Base-by-base conservation (phyloP, 2,329 filamentous ascomycete genomes). In the Ophiostoma populinum region DNA sequence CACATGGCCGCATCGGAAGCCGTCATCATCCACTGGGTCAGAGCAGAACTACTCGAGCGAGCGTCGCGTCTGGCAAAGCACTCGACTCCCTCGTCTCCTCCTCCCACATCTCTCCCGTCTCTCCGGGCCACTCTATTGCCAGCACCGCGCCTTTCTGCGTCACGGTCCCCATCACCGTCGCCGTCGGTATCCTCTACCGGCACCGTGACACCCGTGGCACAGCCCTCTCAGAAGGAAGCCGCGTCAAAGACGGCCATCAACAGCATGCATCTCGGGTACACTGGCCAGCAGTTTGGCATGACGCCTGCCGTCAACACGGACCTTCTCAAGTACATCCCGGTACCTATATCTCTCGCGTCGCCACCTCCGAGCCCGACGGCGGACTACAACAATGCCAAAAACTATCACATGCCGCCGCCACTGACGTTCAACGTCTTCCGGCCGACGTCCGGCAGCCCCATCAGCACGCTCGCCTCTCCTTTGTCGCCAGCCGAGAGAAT, bases 11-110 rank as follows among this genome's bases (percentile, higher is more conserved):
- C 50, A 17, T 58, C 62, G 16, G 65, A 69, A 43, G 58, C 58
- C 8, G 47, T 53, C 7, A 43, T 65, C 2, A 44, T 68, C 24
- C 51, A 48, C 35, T 70, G 63, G 63, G 49, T 67, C 15, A 49
- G 52, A 24, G 35, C 34, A 3, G 38, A 39, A 24, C 20, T 35
- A 19, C 9, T 17, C 11, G 25, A 30, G 24, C 11, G 20, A 12
- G 8, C 19, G 24, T 24, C 19, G 6, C 17, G 9, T 8, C 7
- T 15, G 10, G 9, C 8, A 20, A 22, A 27, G 9, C 29, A 16
- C 17, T 18, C 19, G 7, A 15, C 7, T 16, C 30, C n/a, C n/a
- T n/a, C n/a, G n/a, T n/a, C n/a, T 24, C n/a, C 30, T 12, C 30
- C 19, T 22, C 20, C 18, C 16, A 7, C 15, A 4, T 22, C 24